Percentiles rank a stretch among this genome's conserved stretches.
phyloP scores from a whole-genome alignment of 176 grass and related monocot species.

The Hordeum vulgare region DNA sequence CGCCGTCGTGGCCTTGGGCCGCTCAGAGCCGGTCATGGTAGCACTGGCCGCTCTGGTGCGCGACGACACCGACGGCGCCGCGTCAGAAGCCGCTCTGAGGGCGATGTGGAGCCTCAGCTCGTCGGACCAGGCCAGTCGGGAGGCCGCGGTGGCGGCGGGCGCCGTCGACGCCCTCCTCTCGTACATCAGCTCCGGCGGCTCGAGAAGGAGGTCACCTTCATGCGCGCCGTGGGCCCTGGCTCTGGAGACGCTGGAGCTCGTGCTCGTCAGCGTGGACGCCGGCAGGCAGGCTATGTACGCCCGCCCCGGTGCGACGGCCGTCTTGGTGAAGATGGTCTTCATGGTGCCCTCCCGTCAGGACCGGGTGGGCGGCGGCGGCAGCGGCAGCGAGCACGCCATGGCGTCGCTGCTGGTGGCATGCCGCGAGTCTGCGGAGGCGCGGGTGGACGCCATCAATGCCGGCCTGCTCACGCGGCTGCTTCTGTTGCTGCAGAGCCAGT shows the following conservation, averaged over 20 bases:
- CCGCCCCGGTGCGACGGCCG: slow-evolving; percentile 9
- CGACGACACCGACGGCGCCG: not conserved
- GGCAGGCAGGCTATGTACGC: slow-evolving; percentile 25
- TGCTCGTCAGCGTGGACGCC: slow-evolving; percentile 23
- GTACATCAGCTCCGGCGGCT: not conserved
- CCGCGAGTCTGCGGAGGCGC: slow-evolving; percentile 2
- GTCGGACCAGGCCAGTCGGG: not conserved
- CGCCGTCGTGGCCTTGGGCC: not conserved
- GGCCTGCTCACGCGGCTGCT: slow-evolving; percentile 43
- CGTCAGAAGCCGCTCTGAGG: slow-evolving; percentile 19
- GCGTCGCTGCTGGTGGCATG: slow-evolving; percentile 30
- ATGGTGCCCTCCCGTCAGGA: slow-evolving; percentile 18
- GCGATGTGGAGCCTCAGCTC: slow-evolving; percentile 16
- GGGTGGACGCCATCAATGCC: slow-evolving; percentile 27
- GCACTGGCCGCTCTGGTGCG: slow-evolving; percentile 21
- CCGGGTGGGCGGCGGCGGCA: not conserved
- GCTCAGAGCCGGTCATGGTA: not conserved
- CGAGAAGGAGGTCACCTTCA: not conserved
- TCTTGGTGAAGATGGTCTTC: slow-evolving; percentile 52
- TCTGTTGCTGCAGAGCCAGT: slow-evolving; percentile 42
- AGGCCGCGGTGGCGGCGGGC: slow-evolving; percentile 15
- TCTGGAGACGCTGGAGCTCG: slow-evolving; percentile 27
- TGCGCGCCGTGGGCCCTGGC: not conserved
- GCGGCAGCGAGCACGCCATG: slow-evolving; percentile 47
- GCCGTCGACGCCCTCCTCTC: slow-evolving; percentile 31